Conservation (phyloP, 2,329 filamentous ascomycete genomes). For the Exophiala oligosperma region DNA sequence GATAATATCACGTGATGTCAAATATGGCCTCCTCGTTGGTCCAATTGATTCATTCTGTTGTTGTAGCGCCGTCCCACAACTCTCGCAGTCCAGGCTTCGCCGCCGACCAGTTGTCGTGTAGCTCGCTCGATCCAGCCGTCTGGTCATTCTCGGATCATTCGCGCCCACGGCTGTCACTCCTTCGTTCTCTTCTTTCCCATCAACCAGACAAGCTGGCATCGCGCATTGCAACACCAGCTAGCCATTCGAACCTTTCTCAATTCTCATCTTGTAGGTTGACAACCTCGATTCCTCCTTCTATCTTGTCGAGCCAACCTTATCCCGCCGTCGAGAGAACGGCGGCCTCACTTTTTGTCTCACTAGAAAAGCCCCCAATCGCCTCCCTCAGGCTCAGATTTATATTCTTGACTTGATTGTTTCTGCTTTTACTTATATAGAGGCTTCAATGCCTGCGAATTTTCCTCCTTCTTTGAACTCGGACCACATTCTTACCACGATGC, state of each 20-base stretch:
- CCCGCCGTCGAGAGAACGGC: constrained; percentile 3
- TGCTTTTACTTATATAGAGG: constrained; percentile 17
- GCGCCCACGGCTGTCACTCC: constrained; percentile 11
- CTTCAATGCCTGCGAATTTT: constrained; percentile 19
- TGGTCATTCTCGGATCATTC: constrained; percentile 6
- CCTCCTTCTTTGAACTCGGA: constrained; percentile 19
- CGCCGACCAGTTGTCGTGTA: neutral
- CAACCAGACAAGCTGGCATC: constrained; percentile 15
- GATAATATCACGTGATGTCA: no score
- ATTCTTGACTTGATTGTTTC: constrained; percentile 12
- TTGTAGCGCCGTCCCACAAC: no score
- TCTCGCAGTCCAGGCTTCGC: neutral
- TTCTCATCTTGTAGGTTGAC: constrained; percentile 25
- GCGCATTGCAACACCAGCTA: constrained; percentile 13
- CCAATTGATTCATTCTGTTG: no score
- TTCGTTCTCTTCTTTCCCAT: constrained; percentile 8
- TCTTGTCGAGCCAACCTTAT: constrained; percentile 3
- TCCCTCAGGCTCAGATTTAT: constrained; percentile 5
- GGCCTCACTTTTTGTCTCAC: constrained; percentile 16
- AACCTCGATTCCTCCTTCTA: constrained; percentile 14
- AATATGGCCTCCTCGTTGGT: no score
- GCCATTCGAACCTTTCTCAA: constrained; percentile 6
- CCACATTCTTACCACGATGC: constrained; percentile 12
- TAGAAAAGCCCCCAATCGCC: neutral
- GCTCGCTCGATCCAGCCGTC: neutral